Percentiles rank a stretch among this genome's conserved stretches.
Conservation (phyloP, 371 early-diverging fungal genomes). For the Syncephalastrum contaminatum region DNA sequence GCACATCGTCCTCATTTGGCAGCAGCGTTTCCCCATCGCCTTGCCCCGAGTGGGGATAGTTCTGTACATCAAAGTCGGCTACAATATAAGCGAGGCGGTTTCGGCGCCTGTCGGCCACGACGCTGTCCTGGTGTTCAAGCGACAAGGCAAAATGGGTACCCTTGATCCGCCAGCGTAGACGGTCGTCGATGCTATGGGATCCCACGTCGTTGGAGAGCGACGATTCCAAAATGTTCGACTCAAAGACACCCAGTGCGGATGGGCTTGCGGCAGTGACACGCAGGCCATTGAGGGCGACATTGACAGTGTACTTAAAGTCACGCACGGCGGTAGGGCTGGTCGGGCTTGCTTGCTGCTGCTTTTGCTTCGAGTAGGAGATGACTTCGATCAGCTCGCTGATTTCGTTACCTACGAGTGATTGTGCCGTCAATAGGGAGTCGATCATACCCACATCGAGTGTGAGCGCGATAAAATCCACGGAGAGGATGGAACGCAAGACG, state of each 20-base stretch:
- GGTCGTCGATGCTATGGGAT: conserved; percentile 10
- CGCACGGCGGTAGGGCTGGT: conserved; percentile 7
- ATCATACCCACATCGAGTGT: conserved; percentile 69
- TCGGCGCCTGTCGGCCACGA: conserved; percentile 17
- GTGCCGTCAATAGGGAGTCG: conserved; percentile 77
- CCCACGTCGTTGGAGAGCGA: conserved; percentile 49
- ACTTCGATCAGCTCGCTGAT: conserved; percentile 77
- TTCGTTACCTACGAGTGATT: conserved; percentile 76
- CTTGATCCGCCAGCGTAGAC: conserved; percentile 53
- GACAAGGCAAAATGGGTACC: conserved; percentile 60
- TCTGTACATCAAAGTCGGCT: conserved; percentile 66
- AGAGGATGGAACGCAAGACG: conserved; percentile 51
- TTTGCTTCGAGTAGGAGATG: conserved; percentile 54
- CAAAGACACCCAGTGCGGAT: conserved; percentile 61
- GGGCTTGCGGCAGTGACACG: conserved; percentile 70
- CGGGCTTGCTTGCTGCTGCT: conserved; percentile 8
- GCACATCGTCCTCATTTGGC: conserved; percentile 8
- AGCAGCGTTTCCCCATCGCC: neutral
- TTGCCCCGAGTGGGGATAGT: conserved; percentile 25
- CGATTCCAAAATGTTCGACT: conserved; percentile 65
- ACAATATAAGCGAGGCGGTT: conserved; percentile 72
- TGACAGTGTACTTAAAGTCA: conserved; percentile 52
- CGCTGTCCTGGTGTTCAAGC: conserved; percentile 52
- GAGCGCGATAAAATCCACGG: conserved; percentile 67
- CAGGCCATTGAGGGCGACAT: conserved; percentile 64